Base-by-base conservation (phyloP, 164 flowering plant species). In the Chimonanthus salicifolius region DNA sequence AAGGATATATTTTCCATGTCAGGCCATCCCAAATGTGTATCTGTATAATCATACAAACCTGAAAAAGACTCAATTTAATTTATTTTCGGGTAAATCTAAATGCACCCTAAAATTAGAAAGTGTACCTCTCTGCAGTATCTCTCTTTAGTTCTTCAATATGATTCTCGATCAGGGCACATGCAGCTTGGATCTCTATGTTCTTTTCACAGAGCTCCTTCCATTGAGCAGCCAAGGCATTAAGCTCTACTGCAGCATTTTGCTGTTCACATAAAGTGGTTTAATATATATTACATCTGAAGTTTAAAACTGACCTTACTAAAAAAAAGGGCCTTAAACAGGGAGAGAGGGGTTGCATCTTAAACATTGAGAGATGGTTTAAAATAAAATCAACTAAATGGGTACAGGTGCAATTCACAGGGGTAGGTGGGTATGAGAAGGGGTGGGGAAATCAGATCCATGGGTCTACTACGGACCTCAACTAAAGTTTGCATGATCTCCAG, bases 241-340 rank as follows among this genome's bases (percentile, higher is more conserved):
- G 92, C 87, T 93, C 96, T 58, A 81, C 80, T 8, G 93, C 94
- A n/a, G 94, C 84, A 58, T 78, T 95, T 95, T 93, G 97, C 99
- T 95, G 96, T 69, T 65, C 74, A 85, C 60, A 67, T 62, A 60
- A 18, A 77, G 44, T 62, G 62, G 51, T 20, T 60, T 58, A 58
- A 49, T 62, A 60, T 60, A n/a, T 67, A 64, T 15, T 44, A 71
- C 43, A 48, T 62, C 63, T 67, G 68, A 47, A 69, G n/a, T 46
- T 70, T 48, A 77, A 54, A n/a, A 16, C 67, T 5, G 74, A 20
- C 3, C 75, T 33, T 33, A 33, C 33, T 33, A 0, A 33, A 33
- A 33, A 33, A 33, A 33, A 33, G 33, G 33, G 33, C 33, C 33
- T 33, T 33, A 1, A 33, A 33, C 33, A 33, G 33, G 33, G 33